Evolutionary conservation across 2,329 filamentous ascomycete species (phyloP).

Genomic region (Ophiocordyceps camponoti-saundersi): DNA sequence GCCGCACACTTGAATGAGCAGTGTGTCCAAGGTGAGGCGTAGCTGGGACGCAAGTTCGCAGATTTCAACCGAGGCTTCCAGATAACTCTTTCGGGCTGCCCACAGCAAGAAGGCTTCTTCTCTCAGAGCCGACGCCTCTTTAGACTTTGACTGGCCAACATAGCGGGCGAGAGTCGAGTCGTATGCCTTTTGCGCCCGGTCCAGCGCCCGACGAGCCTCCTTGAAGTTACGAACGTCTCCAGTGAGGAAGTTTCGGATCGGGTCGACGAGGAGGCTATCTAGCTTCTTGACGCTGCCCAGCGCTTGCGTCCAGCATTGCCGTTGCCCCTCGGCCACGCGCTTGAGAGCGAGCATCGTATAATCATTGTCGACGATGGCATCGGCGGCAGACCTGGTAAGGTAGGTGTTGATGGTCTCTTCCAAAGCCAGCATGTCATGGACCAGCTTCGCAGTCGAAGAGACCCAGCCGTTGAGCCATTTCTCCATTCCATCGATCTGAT

Average conservation of each 20-base stretch:
- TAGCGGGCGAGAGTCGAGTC: conserved; percentile 72
- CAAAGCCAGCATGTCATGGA: conserved; percentile 50
- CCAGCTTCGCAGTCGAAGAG: conserved; percentile 34
- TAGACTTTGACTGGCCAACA: conserved; percentile 72
- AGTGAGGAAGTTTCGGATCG: conserved; percentile 60
- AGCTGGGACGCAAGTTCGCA: conserved; percentile 77
- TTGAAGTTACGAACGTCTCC: conserved; percentile 76
- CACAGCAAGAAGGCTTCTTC: conserved; percentile 95
- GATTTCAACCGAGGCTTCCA: conserved; percentile 87
- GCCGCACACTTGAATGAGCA: conserved; percentile 68
- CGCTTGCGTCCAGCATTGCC: conserved; percentile 73
- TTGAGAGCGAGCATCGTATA: conserved; percentile 81
- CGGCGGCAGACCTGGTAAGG: conserved; percentile 57
- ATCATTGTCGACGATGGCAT: conserved; percentile 83
- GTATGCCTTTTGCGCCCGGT: conserved; percentile 67
- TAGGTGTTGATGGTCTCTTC: conserved; percentile 68
- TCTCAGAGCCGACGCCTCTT: conserved; percentile 76
- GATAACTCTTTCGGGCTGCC: conserved; percentile 76
- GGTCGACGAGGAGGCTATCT: conserved; percentile 63
- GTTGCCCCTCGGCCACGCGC: conserved; percentile 67
- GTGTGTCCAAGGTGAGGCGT: conserved; percentile 65
- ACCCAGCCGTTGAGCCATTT: conserved; percentile 64
- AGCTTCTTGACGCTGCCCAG: conserved; percentile 60
- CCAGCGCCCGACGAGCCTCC: conserved; percentile 60
- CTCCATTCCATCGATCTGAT: conserved; percentile 83